Base-by-base conservation (phyloP, 306 rosid genomes). In the Prunus salicina region DNA sequence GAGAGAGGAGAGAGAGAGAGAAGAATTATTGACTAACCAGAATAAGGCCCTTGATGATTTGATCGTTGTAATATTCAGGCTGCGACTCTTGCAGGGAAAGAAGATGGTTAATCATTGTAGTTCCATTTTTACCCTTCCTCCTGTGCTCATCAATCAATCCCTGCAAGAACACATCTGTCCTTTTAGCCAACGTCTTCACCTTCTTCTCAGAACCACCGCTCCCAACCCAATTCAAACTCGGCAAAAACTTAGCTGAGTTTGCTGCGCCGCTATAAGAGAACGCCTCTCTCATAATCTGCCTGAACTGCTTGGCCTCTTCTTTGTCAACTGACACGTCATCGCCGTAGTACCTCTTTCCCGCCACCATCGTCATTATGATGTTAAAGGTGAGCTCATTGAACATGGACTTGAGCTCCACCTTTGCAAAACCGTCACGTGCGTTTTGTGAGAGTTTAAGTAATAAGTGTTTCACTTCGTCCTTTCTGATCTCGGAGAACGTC, bases 1-100 rank as follows among this genome's bases (percentile, higher is more conserved):
- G 25, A 24, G 25, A 24, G 25, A 24, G 25, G 25, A 24, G 25
- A 24, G 25, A 24, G 25, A 24, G 25, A 32, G 9, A 16, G 13
- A 41, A 0, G 16, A 52, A 15, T 14, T 22, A 1, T 30, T 20
- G 47, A 74, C 80, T 75, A n/a, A 91, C 96, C 96, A 87, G 60
- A 28, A 89, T 74, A 62, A 87, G 81, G 11, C 92, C 97, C 80
- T 91, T 87, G 82, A 91, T 87, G 47, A 84, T 86, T 75, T 86
- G 81, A 41, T 91, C 97, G 5, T 87, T 82, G 73, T 91, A 91
- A 67, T 91, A 87, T 34, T 91, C 84, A 0, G 96, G 91, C 3
- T 91, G 80, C 2, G 89, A 82, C 9, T 76, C 70, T 46, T 89
- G 92, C 2, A 76, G 81, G 6, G 82, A 69, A 50, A 89, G 86